Conservation (phyloP, 2,329 filamentous ascomycete genomes). For the Botrytis aclada region DNA sequence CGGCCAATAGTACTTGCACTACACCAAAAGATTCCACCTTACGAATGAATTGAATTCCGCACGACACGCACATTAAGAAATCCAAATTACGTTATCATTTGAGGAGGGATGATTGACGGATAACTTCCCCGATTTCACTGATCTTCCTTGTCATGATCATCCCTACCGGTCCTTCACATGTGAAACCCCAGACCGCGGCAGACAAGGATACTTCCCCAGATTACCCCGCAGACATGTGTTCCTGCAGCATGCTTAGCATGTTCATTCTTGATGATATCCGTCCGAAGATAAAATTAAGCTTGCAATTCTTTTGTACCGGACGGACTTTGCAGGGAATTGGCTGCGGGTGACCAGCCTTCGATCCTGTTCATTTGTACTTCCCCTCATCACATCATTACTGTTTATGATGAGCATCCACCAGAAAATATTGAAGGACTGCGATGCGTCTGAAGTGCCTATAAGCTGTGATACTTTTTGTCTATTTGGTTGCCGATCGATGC, state of each 20-base stretch:
- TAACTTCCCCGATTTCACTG: neutral
- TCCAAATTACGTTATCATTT: neutral
- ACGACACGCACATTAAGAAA: neutral
- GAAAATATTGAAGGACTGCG: too few species aligned
- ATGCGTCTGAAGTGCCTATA: neutral
- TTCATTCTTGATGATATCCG: neutral
- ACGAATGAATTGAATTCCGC: too few species aligned
- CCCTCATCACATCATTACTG: neutral
- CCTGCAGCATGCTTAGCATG: neutral
- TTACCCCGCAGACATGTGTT: conserved; percentile 12
- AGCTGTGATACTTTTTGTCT: neutral
- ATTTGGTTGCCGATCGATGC: neutral
- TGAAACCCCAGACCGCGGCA: neutral
- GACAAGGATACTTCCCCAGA: conserved; percentile 2
- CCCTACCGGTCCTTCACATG: neutral
- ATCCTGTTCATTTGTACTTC: neutral
- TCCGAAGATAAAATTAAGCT: neutral
- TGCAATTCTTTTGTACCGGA: neutral
- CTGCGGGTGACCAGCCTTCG: neutral
- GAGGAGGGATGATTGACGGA: neutral
- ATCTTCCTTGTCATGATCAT: neutral
- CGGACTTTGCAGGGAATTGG: neutral
- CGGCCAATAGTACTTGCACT: neutral
- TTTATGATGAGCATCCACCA: neutral
- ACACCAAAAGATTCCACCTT: neutral